Evolutionary conservation across 2,329 filamentous ascomycete genomes (phyloP), one percentile per base, ranked within the genome.

Genomic region (Cyanodermella asteris): DNA sequence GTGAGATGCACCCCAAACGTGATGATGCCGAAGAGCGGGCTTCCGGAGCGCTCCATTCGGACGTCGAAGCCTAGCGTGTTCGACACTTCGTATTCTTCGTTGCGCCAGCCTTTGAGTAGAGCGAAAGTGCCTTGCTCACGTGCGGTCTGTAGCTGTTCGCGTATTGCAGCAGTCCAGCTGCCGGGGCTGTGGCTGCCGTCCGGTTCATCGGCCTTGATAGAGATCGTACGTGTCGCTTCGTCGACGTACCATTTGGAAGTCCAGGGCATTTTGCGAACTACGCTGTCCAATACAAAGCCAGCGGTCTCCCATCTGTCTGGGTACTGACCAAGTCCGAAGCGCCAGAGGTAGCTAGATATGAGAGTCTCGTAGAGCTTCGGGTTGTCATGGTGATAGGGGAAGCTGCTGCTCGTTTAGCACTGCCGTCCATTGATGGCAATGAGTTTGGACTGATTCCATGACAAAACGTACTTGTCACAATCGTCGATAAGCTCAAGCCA

Each of bases 1-100:
- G 67, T 76, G 63, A 90, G 66, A 45, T 91, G 76, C 16, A 81
- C 67, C 12, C 80, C 81, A 42, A 81, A 90, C 6, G 71, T 68
- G 36, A 73, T 64, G 2, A 74, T 58, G 2, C 80, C 81, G 23
- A 91, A 69, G 6, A 91, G 51, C 0, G 72, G 64, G 28, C 65
- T 64, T 5, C 73, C 78, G 10, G 63, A 59, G n/a, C 81, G 61
- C 46, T 91, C 81, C 44, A 84, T 65, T 44, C 63, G 72, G 44
- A 77, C 73, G 3, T 84, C 50, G 6, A 77, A 41, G 32, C 65
- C 57, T 17, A 61, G 56, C 16, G 62, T 38, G 1, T 61, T 64
- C 39, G 80, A 87, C 6, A 91, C 65, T 0, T 78, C 72, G 53
- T 80, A 91, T 10, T 68, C 50, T 47, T 91, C 81, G 39, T 77